phyloP scores from a whole-genome alignment of 176 grass and related monocot genomes.

The Microstegium vimineum region DNA sequence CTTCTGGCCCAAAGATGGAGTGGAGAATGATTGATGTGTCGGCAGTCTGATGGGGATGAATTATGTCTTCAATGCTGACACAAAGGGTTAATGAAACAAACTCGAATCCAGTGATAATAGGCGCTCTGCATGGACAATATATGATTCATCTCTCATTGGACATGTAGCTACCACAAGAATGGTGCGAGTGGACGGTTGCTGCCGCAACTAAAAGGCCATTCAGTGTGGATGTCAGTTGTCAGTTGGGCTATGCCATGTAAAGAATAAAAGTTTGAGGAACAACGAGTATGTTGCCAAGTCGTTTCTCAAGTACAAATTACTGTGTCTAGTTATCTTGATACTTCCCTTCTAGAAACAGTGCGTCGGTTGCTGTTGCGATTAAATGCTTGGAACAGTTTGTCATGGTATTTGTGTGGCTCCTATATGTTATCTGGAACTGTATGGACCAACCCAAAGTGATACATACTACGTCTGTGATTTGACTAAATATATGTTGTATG shows the following conservation, averaged over 20 bases:
- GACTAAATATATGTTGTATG: background rate
- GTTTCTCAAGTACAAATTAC: constrained; percentile 14
- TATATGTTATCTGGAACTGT: background rate
- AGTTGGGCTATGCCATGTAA: constrained; percentile 26
- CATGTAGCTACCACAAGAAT: constrained; percentile 18
- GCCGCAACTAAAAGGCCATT: constrained; percentile 15
- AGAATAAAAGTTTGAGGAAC: constrained; percentile 25
- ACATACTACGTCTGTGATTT: background rate
- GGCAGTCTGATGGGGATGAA: constrained; percentile 18
- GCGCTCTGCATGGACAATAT: background rate
- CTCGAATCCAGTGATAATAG: constrained; percentile 16
- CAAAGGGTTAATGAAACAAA: constrained; percentile 18
- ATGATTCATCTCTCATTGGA: constrained; percentile 29
- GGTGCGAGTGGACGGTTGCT: constrained; percentile 3
- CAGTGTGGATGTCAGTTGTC: background rate
- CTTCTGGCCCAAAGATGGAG: background rate
- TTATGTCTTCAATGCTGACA: constrained; percentile 36
- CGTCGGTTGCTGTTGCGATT: background rate
- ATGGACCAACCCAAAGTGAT: background rate
- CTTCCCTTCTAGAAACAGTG: background rate
- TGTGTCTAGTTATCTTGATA: background rate
- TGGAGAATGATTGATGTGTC: constrained; percentile 30
- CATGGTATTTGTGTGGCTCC: constrained; percentile 10
- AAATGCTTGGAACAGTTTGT: constrained; percentile 24
- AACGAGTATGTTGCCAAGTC: constrained; percentile 11